Base-by-base conservation (phyloP, 805 yeast genomes). In the Schwanniomyces polymorphus region DNA sequence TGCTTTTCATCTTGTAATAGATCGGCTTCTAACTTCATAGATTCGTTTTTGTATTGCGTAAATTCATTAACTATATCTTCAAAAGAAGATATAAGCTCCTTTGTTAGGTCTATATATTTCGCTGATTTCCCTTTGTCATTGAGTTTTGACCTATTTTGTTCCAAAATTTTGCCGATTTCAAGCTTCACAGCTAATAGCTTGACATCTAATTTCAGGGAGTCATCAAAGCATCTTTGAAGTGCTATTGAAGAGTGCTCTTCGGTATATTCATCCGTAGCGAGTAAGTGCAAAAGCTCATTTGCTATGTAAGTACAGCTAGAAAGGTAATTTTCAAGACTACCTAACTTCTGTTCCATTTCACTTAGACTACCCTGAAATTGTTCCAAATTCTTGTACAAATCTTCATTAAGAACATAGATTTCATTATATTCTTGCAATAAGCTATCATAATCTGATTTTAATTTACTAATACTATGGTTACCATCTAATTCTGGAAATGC, bases 371-470 rank as follows among this genome's bases (percentile, higher is more conserved):
- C 47, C 49, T 73, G 69, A 45, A 67, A 70, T 2, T 53, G 55
- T 45, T 70, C 75, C 25, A 73, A 55, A 45, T 60, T 72, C 6
- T 56, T 54, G 48, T 68, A 70, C 42, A 73, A 56, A 42, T 73
- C 77, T 43, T 72, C 68, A 43, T 72, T 69, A 21, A 73, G 57
- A 31, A 60, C 56, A 44, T 55, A 63, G 12, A 72, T 57, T 42
- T 72, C 76, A 38, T 67, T 64, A 41, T 69, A 67, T 39, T 65
- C 64, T 21, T 51, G 47, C 7, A 60, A 57, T 17, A 64, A 51
- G 27, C 52, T 54, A 33, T 53, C 48, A 41, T 53, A 53, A 31
- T 61, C 63, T 12, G 26, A 34, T 45, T 63, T 63, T 29, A 60
- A 45, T 18, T 55, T 55, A 37, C 9, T 23, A 18, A 29, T n/a